Base-by-base conservation (phyloP, 208 protist genomes). In the Trypanosoma brucei region DNA sequence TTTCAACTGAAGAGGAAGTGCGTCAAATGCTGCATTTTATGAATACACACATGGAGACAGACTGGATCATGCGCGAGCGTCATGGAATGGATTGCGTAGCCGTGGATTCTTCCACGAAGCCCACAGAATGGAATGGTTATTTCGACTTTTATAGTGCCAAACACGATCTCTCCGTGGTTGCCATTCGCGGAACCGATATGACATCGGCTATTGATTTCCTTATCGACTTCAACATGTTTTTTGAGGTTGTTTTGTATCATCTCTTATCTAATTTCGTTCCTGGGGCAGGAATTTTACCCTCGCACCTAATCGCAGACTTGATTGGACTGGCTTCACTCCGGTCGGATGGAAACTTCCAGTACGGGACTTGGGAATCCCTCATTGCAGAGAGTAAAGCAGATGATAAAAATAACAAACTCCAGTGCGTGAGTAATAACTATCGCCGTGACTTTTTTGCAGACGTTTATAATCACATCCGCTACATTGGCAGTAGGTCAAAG, bases 401-500 rank as follows among this genome's bases (percentile, higher is more conserved):
- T 59, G 36, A 14, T 30, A 85, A 87, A 61, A 59, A 59, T 55
- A 82, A 59, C 46, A 70, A 83, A 34, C 82, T 69, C 22, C 14
- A 65, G n/a, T 92, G 86, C 61, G 77, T 72, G 42, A 70, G 78
- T 51, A 92, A 92, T 71, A 92, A 92, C 72, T 88, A 86, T 57
- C 40, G 72, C 39, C 68, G 86, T 35, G 79, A 92, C 71, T 92
- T 89, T 65, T 92, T 83, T 62, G 78, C 70, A 5, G 82, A 92
- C 65, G 61, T 83, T 37, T 78, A 83, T 60, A 92, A 92, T 64
- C 86, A 92, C 70, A 44, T 92, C 39, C 59, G 61, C 30, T 87
- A 83, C 58, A 53, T 87, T 3, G 84, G 68, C 50, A 73, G 59
- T 31, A 39, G 57, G 8, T 48, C 66, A 3, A 52, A 53, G 11